Conservation (phyloP, 257 asterid genomes). For the Paulownia fortunei region DNA sequence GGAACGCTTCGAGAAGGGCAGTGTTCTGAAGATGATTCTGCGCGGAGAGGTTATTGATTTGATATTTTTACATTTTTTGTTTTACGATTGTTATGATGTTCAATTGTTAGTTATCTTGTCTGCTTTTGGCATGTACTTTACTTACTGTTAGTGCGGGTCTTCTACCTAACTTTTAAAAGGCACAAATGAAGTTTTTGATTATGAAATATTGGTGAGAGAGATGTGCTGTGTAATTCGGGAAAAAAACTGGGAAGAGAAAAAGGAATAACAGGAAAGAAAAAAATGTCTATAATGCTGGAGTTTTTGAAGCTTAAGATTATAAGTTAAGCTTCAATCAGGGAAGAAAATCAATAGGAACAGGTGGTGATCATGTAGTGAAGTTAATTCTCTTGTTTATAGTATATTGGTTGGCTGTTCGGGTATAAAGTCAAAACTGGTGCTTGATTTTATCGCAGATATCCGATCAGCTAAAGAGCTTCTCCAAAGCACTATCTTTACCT, state of each 20-base stretch:
- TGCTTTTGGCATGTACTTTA: background rate
- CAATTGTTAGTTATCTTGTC: background rate
- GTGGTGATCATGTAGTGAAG: background rate
- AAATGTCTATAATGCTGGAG: background rate
- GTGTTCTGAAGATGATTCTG: conserved; percentile 59
- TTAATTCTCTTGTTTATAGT: background rate
- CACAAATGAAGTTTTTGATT: background rate
- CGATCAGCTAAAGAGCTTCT: conserved; percentile 75
- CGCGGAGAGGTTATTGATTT: conserved; percentile 61
- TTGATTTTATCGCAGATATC: conserved; percentile 58
- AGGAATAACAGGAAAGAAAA: background rate
- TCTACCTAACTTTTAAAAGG: background rate
- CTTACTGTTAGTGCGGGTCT: background rate
- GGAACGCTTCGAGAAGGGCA: conserved; percentile 70
- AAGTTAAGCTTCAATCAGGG: background rate
- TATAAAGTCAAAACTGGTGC: conserved; percentile 8
- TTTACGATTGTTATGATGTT: background rate
- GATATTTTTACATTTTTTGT: background rate
- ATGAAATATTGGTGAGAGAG: background rate
- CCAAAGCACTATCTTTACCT: conserved; percentile 70
- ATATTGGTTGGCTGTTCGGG: background rate
- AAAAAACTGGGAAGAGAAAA: background rate
- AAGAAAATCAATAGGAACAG: background rate
- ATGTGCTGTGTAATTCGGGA: background rate
- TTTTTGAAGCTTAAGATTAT: background rate